Percentiles rank a stretch among this genome's conserved stretches.
Conservation (phyloP, 2,329 filamentous ascomycete species). For the Beauveria bassiana region DNA sequence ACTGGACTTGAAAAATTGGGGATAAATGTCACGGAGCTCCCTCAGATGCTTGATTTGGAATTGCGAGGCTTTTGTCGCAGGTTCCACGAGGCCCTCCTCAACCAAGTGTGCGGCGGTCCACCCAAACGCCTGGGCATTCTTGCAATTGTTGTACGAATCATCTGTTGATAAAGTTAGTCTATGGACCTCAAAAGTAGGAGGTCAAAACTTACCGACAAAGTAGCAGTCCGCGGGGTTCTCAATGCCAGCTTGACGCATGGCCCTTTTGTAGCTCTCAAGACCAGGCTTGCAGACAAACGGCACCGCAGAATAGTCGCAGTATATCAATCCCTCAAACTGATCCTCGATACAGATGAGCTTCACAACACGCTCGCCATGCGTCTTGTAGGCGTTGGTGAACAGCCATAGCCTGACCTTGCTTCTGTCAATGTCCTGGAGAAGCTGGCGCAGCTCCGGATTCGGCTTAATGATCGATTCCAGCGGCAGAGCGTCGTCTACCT, state of each 20-base stretch:
- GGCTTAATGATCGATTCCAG: slow-evolving; percentile 78
- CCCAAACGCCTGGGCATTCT: slow-evolving; percentile 66
- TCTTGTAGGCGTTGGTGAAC: slow-evolving; percentile 93
- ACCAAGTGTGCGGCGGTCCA: slow-evolving; percentile 85
- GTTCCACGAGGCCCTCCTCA: slow-evolving; percentile 62
- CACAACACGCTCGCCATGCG: slow-evolving; percentile 75
- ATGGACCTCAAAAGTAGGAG: fast-evolving
- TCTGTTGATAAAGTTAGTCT: slow-evolving; percentile 43
- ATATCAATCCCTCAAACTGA: slow-evolving; percentile 90
- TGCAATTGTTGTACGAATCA: slow-evolving; percentile 79
- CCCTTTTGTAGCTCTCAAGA: slow-evolving; percentile 75
- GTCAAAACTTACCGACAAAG: slow-evolving; percentile 68
- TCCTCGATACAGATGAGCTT: slow-evolving; percentile 75
- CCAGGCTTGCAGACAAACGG: slow-evolving; percentile 84
- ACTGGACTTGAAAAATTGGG: slow-evolving; percentile 70
- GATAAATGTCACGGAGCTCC: slow-evolving; percentile 69
- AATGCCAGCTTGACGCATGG: slow-evolving; percentile 75
- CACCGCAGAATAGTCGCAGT: slow-evolving; percentile 73
- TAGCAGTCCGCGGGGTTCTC: slow-evolving; percentile 66
- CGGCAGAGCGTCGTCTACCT: slow-evolving; percentile 91
- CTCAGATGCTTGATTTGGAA: slow-evolving; percentile 69
- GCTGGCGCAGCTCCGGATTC: slow-evolving; percentile 61
- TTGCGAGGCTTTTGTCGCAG: slow-evolving; percentile 57
- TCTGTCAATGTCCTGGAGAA: slow-evolving; percentile 77
- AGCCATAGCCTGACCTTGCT: slow-evolving; percentile 85